phyloP scores from a whole-genome alignment of 768 basidiomycete species.

The Mycena rebaudengoi region DNA sequence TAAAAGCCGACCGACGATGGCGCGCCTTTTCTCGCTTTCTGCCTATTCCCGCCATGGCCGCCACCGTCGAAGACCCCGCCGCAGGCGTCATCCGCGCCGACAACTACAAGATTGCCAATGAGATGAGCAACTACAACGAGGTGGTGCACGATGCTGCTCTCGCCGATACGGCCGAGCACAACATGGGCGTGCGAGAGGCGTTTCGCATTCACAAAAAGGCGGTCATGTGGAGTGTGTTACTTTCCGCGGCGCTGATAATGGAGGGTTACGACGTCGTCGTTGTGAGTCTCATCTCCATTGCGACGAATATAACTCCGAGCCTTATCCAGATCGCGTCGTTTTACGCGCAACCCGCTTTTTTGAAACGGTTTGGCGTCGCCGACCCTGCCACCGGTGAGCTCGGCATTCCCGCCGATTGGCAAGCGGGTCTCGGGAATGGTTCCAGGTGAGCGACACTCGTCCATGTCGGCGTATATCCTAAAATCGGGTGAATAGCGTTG shows the following conservation, averaged over 20 bases:
- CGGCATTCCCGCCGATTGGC: slow-evolving; percentile 30
- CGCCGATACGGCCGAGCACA: slow-evolving; percentile 30
- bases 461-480: no score
- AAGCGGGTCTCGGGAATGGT: slow-evolving; percentile 30
- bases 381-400: slow-evolving; percentile 16
- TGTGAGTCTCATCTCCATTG: slow-evolving; percentile 14
- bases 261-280: slow-evolving; percentile 36
- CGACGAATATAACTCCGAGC: neutral
- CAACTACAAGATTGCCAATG: slow-evolving; percentile 21
- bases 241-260: slow-evolving; percentile 33
- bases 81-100: slow-evolving; percentile 51
- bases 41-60: slow-evolving; percentile 49
- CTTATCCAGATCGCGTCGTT: slow-evolving; percentile 14
- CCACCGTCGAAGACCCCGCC: slow-evolving; percentile 31
- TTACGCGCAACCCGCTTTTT: slow-evolving; percentile 26
- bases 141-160: slow-evolving; percentile 25
- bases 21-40: no score
- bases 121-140: slow-evolving; percentile 27
- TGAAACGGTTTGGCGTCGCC: slow-evolving; percentile 28
- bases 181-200: slow-evolving; percentile 29
- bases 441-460: no score
- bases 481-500: no score
- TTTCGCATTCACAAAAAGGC: slow-evolving; percentile 31
- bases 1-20: no score
- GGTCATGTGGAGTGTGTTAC: slow-evolving; percentile 31